Conservation (phyloP, 2,329 filamentous ascomycete species). For the Seiridium unicorne region DNA sequence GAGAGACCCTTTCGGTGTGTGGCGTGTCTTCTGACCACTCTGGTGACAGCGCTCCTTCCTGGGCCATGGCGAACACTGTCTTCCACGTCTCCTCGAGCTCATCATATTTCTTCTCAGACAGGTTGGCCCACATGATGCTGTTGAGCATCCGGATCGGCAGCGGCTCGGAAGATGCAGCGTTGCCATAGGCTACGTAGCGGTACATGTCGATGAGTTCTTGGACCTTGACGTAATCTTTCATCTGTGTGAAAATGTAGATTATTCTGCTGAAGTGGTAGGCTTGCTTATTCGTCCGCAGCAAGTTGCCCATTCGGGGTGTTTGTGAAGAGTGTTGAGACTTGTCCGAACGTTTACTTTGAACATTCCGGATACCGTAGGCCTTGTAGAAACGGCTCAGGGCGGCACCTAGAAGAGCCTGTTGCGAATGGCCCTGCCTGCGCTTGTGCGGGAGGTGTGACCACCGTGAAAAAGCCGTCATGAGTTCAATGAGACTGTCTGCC, state of each 20-base stretch:
- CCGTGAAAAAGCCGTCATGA: conserved; percentile 39
- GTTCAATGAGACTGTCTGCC: conserved; percentile 39
- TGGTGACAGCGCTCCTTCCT: conserved; percentile 37
- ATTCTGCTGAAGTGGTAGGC: conserved; percentile 37
- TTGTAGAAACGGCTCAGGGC: conserved; percentile 6
- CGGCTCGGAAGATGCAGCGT: conserved; percentile 26
- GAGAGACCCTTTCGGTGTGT: conserved; percentile 40
- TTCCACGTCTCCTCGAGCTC: conserved; percentile 68
- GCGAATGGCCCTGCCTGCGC: not conserved
- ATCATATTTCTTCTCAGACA: conserved; percentile 54
- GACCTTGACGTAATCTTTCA: conserved; percentile 51
- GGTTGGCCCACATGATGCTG: conserved; percentile 67
- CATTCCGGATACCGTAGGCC: not conserved
- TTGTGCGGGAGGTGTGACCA: conserved; percentile 27
- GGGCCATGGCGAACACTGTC: conserved; percentile 53
- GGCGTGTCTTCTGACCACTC: conserved; percentile 17
- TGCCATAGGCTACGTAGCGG: conserved; percentile 34
- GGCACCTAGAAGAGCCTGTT: not conserved
- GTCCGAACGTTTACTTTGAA: not conserved
- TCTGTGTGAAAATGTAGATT: conserved; percentile 38
- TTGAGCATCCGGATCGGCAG: conserved; percentile 57
- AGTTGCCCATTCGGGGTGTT: not conserved
- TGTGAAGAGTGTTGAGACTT: not conserved
- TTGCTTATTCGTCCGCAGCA: not conserved
- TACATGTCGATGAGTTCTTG: conserved; percentile 57